Evolutionary conservation across 352 stramenopile species (phyloP).

Genomic region (Pythium aquatile): DNA sequence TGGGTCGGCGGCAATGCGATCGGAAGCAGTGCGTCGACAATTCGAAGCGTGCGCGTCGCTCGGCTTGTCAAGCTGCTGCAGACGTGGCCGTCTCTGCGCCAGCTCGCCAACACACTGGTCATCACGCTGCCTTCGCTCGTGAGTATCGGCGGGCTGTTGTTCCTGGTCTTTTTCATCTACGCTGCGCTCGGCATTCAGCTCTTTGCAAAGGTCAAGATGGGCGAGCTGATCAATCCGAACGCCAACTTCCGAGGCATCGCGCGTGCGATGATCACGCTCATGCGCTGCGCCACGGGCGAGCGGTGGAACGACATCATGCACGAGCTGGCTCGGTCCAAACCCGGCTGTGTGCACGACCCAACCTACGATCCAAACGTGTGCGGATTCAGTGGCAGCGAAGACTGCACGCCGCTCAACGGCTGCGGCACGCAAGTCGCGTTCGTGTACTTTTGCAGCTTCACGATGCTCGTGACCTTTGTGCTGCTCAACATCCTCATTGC

Average conservation of each 20-base stretch:
- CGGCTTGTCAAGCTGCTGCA: conserved; percentile 71
- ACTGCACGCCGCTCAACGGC: conserved; percentile 60
- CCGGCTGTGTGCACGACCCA: conserved; percentile 45
- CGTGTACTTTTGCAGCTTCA: conserved; percentile 87
- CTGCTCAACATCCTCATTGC: conserved; percentile 92
- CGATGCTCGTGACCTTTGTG: conserved; percentile 86
- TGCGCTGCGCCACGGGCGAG: conserved; percentile 91
- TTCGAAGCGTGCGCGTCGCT: conserved; percentile 83
- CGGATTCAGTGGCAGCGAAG: conserved; percentile 44
- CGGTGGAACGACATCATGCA: conserved; percentile 92
- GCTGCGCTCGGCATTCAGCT: conserved; percentile 88
- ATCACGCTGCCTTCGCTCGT: conserved; percentile 80
- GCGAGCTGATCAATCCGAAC: conserved; percentile 57
- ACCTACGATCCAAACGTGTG: conserved; percentile 55
- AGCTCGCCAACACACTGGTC: conserved; percentile 89
- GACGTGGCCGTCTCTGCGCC: conserved; percentile 66
- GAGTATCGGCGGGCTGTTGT: conserved; percentile 86
- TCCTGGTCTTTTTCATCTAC: conserved; percentile 93
- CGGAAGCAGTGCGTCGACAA: conserved; percentile 48
- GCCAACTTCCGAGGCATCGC: conserved; percentile 89
- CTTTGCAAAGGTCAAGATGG: conserved; percentile 84
- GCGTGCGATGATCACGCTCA: conserved; percentile 60
- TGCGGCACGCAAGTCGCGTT: conserved; percentile 70
- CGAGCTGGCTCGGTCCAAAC: conserved; percentile 55
- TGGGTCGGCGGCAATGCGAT: conserved; percentile 28